phyloP scores from a whole-genome alignment of 2,329 filamentous ascomycete species.

The Bipolaris gigantea region DNA sequence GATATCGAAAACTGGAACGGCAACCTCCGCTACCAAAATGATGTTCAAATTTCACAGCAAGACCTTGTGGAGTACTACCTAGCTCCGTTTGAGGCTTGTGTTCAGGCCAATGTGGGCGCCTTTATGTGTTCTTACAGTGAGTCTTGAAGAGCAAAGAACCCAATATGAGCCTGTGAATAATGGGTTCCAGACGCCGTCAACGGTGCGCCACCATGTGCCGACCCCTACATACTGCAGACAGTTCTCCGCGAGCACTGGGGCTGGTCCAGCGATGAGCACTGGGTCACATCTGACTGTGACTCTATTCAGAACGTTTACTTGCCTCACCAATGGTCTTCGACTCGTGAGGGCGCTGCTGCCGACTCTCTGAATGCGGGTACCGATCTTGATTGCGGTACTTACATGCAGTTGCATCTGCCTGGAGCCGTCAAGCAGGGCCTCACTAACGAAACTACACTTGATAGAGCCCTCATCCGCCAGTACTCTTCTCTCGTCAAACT shows the following conservation, averaged over 20 bases:
- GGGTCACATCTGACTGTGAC: slow-evolving; percentile 67
- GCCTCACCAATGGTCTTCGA: slow-evolving; percentile 47
- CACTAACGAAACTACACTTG: slow-evolving; percentile 50
- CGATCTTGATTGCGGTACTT: slow-evolving; percentile 28
- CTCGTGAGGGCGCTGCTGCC: slow-evolving; percentile 31
- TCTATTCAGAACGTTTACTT: slow-evolving; percentile 62
- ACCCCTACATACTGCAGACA: slow-evolving; percentile 63
- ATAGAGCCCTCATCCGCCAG: slow-evolving; percentile 56
- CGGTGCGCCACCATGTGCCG: slow-evolving; percentile 66
- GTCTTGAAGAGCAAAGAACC: neutral
- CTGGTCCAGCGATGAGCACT: slow-evolving; percentile 64
- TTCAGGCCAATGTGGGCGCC: slow-evolving; percentile 50
- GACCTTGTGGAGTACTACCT: slow-evolving; percentile 71
- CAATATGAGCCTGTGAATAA: slow-evolving; percentile 18
- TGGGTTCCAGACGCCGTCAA: slow-evolving; percentile 60
- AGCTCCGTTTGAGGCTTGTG: slow-evolving; percentile 62
- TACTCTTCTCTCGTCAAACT: slow-evolving; percentile 59
- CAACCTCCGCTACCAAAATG: slow-evolving; percentile 51
- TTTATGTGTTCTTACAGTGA: slow-evolving; percentile 59
- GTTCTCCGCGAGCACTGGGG: slow-evolving; percentile 67
- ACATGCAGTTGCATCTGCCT: slow-evolving; percentile 27
- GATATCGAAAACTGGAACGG: slow-evolving; percentile 41
- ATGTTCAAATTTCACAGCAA: slow-evolving; percentile 61
- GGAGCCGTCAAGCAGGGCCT: slow-evolving; percentile 22
- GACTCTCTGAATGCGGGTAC: slow-evolving; percentile 34